These are phyloP conservation scores for Phytopythium chamaehyphon DNA, from an alignment of 352 stramenopile species.

Conservation along the genomic window DNA sequence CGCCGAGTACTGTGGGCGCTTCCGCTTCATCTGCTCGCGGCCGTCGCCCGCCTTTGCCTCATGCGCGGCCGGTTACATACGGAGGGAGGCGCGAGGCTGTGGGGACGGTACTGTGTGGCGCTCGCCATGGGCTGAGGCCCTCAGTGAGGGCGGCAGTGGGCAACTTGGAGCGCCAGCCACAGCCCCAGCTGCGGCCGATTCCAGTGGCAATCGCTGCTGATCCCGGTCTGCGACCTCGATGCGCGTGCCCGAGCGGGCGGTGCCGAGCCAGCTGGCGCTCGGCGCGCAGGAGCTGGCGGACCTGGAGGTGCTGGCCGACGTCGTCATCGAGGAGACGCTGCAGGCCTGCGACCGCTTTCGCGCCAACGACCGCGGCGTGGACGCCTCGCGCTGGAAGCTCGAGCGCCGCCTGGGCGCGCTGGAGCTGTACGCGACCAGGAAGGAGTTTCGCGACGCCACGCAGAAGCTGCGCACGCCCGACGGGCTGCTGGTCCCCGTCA, in stretches of 20 bases:
- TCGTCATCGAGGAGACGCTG: conserved; percentile 34
- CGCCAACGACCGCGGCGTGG: conserved; percentile 28
- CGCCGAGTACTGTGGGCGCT: no score
- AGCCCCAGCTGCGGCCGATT: no score
- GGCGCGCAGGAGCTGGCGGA: conserved; percentile 13
- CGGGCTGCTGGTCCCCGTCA: conserved; percentile 17
- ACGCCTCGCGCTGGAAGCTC: conserved; percentile 37
- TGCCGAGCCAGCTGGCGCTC: conserved; percentile 18
- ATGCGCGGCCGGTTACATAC: no score
- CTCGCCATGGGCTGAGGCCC: no score
- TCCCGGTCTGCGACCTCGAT: no score
- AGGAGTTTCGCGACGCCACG: conserved; percentile 18
- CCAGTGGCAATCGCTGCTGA: no score
- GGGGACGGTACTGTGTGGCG: no score
- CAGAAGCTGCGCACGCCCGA: conserved; percentile 29
- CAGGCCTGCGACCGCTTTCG: conserved; percentile 32
- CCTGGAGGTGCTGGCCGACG: conserved; percentile 24
- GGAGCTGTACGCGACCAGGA: conserved; percentile 37
- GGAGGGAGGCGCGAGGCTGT: no score
- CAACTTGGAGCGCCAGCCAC: no score
- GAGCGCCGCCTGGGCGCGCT: conserved; percentile 40
- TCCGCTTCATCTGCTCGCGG: no score
- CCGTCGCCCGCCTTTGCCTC: no score
- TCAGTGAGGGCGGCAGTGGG: no score
- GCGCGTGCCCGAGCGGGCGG: neutral